Percentiles rank a stretch among this genome's conserved stretches.
Evolutionary conservation across 768 basidiomycete genomes (phyloP).

Genomic region (Heimioporus sp.): DNA sequence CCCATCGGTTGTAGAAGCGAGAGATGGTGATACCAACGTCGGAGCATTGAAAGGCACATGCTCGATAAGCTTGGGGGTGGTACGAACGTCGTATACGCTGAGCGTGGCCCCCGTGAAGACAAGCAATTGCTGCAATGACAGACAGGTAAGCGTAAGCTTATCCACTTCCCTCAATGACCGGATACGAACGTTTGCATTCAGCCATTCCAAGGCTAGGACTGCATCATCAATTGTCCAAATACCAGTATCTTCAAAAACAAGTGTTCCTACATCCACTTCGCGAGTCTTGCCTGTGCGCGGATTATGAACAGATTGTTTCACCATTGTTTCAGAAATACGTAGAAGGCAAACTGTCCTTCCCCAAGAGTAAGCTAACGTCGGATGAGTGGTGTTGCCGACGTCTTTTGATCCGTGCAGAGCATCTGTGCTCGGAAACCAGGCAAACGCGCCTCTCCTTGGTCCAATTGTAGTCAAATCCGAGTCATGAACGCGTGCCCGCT

Average conservation of each 20-base stretch:
- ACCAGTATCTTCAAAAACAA: conserved; percentile 60
- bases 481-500: conserved; percentile 56
- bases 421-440: conserved; percentile 77
- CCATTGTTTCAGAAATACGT: conserved; percentile 58
- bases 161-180: conserved; percentile 6
- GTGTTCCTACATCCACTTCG: conserved; percentile 59
- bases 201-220: conserved; percentile 81
- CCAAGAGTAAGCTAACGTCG: conserved; percentile 86
- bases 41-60: conserved; percentile 55
- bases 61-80: conserved; percentile 55
- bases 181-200: conserved; percentile 79
- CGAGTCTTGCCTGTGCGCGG: conserved; percentile 58
- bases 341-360: conserved; percentile 65
- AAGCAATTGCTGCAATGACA: conserved; percentile 58
- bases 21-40: conserved; percentile 53
- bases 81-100: conserved; percentile 66
- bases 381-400: conserved; percentile 37
- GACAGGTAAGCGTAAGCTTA: background rate
- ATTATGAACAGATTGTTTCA: conserved; percentile 48
- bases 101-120: conserved; percentile 56
- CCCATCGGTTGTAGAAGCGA: conserved; percentile 45
- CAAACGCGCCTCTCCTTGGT: conserved; percentile 60
- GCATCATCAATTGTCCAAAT: conserved; percentile 60
- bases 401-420: conserved; percentile 24
- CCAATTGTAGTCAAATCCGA: conserved; percentile 41